Evolutionary conservation across 805 yeast species (phyloP).

Genomic region (Saccharomycopsis microspora): DNA sequence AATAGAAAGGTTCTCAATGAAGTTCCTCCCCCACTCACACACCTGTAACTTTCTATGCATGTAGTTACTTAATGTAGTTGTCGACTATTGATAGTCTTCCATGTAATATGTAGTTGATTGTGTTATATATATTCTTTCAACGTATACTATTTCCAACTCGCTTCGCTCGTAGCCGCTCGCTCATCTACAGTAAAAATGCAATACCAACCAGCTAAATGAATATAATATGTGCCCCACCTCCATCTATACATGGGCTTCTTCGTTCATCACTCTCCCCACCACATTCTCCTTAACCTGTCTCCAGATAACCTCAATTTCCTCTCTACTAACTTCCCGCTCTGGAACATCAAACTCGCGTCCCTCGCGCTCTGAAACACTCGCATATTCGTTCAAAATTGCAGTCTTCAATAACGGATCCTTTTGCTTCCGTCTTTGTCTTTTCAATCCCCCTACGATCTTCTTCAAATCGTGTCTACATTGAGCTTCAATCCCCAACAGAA

Average conservation of each 20-base stretch:
- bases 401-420: slow-evolving; percentile 21
- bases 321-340: slow-evolving; percentile 29
- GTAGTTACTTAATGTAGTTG: too few relatives aligned
- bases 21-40: too few relatives aligned
- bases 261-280: slow-evolving; percentile 32
- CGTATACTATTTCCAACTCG: too few relatives aligned
- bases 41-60: too few relatives aligned
- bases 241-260: neutral
- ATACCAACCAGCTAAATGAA: too few relatives aligned
- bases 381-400: slow-evolving; percentile 21
- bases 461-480: slow-evolving; percentile 62
- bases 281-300: slow-evolving; percentile 49
- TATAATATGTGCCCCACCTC: neutral
- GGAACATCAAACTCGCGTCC: neutral
- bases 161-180: too few relatives aligned
- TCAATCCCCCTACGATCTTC: slow-evolving; percentile 34
- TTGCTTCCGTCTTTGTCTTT: slow-evolving; percentile 22
- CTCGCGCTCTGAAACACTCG: slow-evolving; percentile 13
- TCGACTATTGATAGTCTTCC: too few relatives aligned
- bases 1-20: too few relatives aligned
- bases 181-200: too few relatives aligned
- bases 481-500: slow-evolving; percentile 57
- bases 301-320: slow-evolving; percentile 53
- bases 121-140: too few relatives aligned
- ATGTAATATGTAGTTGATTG: too few relatives aligned